A percentile compares a stretch with the other conserved stretches of the same genome.
phyloP scores from a whole-genome alignment of 2,329 filamentous ascomycete genomes.

The Epichloe coenophiala region DNA sequence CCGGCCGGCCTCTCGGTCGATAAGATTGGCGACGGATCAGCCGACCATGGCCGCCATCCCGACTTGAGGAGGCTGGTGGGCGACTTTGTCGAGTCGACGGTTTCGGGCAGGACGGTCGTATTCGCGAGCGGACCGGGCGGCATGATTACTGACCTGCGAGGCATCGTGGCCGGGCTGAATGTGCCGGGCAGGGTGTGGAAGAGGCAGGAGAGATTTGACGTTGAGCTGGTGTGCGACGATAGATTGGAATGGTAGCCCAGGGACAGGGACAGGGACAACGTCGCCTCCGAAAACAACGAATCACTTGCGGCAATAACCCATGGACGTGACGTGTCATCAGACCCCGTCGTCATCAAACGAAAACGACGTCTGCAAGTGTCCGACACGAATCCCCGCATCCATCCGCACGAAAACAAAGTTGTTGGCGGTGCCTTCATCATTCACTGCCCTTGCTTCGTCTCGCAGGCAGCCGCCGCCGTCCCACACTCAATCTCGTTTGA shows the following conservation, averaged over 20 bases:
- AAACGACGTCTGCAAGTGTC: too few relatives aligned
- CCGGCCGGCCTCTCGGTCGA: slow-evolving; percentile 14
- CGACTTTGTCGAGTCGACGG: slow-evolving; percentile 33
- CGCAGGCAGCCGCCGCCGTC: too few relatives aligned
- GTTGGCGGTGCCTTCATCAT: too few relatives aligned
- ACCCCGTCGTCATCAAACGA: too few relatives aligned
- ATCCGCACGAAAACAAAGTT: too few relatives aligned
- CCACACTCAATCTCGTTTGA: too few relatives aligned
- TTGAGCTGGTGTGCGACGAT: slow-evolving; percentile 46
- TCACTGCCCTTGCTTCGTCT: too few relatives aligned
- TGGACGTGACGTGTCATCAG: too few relatives aligned
- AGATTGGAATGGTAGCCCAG: slow-evolving; percentile 38
- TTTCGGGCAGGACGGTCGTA: slow-evolving; percentile 37
- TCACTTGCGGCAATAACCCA: too few relatives aligned
- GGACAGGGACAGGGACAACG: too few relatives aligned
- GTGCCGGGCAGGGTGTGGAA: slow-evolving; percentile 40
- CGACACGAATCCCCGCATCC: too few relatives aligned
- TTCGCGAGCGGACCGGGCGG: slow-evolving; percentile 46
- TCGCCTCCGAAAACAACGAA: too few relatives aligned
- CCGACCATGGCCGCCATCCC: slow-evolving; percentile 25
- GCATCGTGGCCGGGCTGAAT: slow-evolving; percentile 39
- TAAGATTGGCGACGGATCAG: slow-evolving; percentile 15
- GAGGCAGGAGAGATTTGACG: slow-evolving; percentile 41
- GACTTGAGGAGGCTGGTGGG: slow-evolving; percentile 32
- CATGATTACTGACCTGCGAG: slow-evolving; percentile 44